Evolutionary conservation across 768 basidiomycete genomes (phyloP), one percentile per base, ranked within the genome.

Genomic region (Tremella fuciformis): DNA sequence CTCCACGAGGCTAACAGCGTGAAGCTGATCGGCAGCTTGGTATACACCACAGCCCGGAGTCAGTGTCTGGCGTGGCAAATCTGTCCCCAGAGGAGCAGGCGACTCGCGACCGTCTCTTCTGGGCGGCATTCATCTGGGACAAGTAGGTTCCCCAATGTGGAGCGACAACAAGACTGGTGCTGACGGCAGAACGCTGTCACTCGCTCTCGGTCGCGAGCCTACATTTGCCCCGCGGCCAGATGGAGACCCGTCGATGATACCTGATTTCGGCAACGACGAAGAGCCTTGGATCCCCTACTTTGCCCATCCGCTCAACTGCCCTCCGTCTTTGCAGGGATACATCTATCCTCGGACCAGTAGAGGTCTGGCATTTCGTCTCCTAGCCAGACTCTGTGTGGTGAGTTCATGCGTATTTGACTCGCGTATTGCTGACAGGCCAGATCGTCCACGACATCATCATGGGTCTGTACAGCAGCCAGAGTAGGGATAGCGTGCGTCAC

Each of bases 111-210:
- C 48, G 53, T 38, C 47, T 60, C 11, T 60, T 60, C 48, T 60
- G 59, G 59, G 37, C 59, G 18, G 53, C 54, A 15, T 60, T 60
- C 59, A 52, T 55, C n/a, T 60, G 59, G 59, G 59, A 60, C 42
- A 60, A 60, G 59, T 60, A 42, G 40, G 59, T 51, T 22, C 2
- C 19, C 39, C 4, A 2, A 7, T n/a, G n/a, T 19, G 16, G 7
- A 6, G 25, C 16, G 25, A n/a, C 7, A 19, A 4, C 13, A 7
- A 7, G 18, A 6, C 15, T 24, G 13, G 13, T 40, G 13, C 42
- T 48, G 44, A 56, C n/a, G 15, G 8, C 25, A 60, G 59, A 25
- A 44, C 54, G 18, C 38, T 60, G 21, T 55, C 59, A n/a, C 22
- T 60, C 2, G 59, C 59, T 8, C 54, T 55, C 15, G 59, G 59